These are phyloP conservation scores for Filobasidium wieringae DNA, from an alignment of 768 basidiomycete species.

Conservation along the genomic window DNA sequence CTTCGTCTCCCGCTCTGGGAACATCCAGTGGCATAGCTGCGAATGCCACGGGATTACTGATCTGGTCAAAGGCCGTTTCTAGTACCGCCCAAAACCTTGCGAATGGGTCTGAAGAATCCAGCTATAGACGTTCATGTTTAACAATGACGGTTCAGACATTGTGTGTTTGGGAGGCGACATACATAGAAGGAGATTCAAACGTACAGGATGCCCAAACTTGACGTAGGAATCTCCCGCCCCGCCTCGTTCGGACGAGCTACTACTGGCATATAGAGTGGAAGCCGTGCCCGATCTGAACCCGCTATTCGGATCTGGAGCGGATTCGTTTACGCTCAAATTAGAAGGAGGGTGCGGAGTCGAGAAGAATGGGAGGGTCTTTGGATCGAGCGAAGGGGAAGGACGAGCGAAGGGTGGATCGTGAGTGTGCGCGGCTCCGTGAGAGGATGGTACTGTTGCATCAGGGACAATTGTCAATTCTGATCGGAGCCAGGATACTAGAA, in stretches of 20 bases:
- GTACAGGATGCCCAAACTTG: conserved; percentile 6
- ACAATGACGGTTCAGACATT: neutral
- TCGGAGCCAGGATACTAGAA: too few species aligned
- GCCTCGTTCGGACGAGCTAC: neutral
- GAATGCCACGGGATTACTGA: conserved; percentile 34
- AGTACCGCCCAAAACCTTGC: conserved; percentile 36
- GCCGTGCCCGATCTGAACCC: neutral
- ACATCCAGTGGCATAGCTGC: conserved; percentile 25
- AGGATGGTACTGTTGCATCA: too few species aligned
- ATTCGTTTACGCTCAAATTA: neutral
- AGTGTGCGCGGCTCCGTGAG: too few species aligned
- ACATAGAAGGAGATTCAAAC: neutral
- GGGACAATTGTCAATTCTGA: too few species aligned
- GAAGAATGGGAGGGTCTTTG: too few species aligned
- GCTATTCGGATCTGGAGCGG: neutral
- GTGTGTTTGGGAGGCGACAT: neutral
- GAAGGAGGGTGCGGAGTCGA: neutral
- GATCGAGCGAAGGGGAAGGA: too few species aligned
- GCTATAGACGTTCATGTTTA: neutral
- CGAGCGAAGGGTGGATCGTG: too few species aligned
- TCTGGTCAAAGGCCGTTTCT: conserved; percentile 32
- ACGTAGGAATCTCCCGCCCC: conserved; percentile 5
- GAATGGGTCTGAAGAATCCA: conserved; percentile 31
- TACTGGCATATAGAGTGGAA: conserved; percentile 1
- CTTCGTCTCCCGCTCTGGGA: neutral